A percentile compares a stretch with the other conserved stretches of the same genome.
phyloP scores from a whole-genome alignment of 768 basidiomycete species.

The Termitomyces sp. region DNA sequence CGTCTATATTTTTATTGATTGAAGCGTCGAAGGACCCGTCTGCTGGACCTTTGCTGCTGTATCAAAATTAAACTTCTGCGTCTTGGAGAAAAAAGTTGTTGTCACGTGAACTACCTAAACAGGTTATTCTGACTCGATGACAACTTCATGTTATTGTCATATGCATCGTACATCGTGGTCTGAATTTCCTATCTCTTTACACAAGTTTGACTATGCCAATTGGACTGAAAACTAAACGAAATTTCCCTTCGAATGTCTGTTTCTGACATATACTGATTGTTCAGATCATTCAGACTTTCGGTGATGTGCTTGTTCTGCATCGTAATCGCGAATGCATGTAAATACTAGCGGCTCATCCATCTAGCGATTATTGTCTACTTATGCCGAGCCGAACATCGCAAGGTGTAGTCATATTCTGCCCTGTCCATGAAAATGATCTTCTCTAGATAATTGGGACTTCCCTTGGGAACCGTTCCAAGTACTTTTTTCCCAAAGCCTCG shows the following conservation, averaged over 20 bases:
- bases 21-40: slow-evolving; percentile 10
- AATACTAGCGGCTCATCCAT: no score
- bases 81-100: slow-evolving; percentile 9
- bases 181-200: no score
- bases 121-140: neutral
- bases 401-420: neutral
- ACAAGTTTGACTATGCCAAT: no score
- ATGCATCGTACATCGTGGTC: no score
- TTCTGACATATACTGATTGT: neutral
- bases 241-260: neutral
- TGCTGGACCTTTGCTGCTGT: slow-evolving; percentile 6
- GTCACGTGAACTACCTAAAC: slow-evolving; percentile 7
- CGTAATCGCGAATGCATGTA: no score
- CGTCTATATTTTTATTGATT: slow-evolving; percentile 10
- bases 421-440: neutral
- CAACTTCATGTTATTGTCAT: no score
- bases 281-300: no score
- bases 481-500: neutral
- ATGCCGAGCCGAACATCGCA: neutral
- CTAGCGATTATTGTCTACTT: neutral
- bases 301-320: no score
- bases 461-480: neutral
- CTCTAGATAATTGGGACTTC: neutral
- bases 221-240: no score
- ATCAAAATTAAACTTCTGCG: neutral